These are phyloP conservation scores for Backusella liffmaniae DNA, from an alignment of 192 early-diverging fungal species.

Conservation along the genomic window DNA sequence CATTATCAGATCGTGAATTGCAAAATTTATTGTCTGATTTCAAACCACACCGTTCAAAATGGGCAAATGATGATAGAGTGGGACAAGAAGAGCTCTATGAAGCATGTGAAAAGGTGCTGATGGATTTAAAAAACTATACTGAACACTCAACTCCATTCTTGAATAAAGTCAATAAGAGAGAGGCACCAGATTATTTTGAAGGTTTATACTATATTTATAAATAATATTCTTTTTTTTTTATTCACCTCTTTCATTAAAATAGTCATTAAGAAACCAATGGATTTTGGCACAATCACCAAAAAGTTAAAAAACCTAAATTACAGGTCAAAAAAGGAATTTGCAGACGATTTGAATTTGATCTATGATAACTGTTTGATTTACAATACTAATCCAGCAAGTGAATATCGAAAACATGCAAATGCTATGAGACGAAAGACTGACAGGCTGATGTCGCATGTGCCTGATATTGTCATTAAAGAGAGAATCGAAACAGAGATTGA, in stretches of 20 bases:
- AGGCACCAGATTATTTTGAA: constrained; percentile 91
- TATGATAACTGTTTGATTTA: constrained; percentile 89
- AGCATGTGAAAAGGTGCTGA: constrained; percentile 79
- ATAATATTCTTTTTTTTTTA: not conserved
- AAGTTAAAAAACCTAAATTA: constrained; percentile 81
- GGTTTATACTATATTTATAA: constrained; percentile 18
- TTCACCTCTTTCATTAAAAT: constrained; percentile 1
- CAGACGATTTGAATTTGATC: constrained; percentile 82
- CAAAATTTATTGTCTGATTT: constrained; percentile 76
- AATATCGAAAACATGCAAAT: constrained; percentile 80
- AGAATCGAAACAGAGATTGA: constrained; percentile 50
- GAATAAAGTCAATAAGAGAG: constrained; percentile 81
- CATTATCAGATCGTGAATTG: constrained; percentile 66
- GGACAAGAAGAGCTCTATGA: constrained; percentile 92
- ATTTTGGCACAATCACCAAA: constrained; percentile 83
- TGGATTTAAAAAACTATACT: constrained; percentile 77
- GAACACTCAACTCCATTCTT: constrained; percentile 86
- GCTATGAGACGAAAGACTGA: constrained; percentile 75
- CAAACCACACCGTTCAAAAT: constrained; percentile 80
- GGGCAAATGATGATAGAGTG: constrained; percentile 82
- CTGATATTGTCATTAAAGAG: constrained; percentile 65
- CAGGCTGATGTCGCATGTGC: constrained; percentile 74
- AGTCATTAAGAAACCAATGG: constrained; percentile 95
- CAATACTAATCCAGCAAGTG: constrained; percentile 83
- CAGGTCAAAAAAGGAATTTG: constrained; percentile 82